phyloP scores from a whole-genome alignment of 148 eudicot genomes.

The Drosera capensis region DNA sequence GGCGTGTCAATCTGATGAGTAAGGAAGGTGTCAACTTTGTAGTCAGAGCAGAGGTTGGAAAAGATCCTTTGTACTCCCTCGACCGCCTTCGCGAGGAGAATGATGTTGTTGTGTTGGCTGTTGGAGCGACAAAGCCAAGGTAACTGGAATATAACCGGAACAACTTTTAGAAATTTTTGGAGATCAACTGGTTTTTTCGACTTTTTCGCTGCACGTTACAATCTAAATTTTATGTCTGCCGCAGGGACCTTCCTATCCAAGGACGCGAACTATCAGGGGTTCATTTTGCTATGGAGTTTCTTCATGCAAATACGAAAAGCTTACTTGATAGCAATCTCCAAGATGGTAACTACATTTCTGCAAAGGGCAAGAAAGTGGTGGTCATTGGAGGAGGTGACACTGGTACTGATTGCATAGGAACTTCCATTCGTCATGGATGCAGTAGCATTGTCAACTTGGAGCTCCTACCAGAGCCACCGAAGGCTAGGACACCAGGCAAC shows the following conservation, averaged over 20 bases:
- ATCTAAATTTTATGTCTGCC: no score
- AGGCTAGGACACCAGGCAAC: conserved; percentile 78
- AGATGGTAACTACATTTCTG: conserved; percentile 82
- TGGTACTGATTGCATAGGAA: conserved; percentile 97
- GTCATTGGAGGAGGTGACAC: conserved; percentile 99
- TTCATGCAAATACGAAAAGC: conserved; percentile 97
- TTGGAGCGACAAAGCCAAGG: conserved; percentile 97
- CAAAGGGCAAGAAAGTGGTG: conserved; percentile 92
- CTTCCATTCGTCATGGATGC: conserved; percentile 98
- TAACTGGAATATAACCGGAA: conserved; percentile 4
- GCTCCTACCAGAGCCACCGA: conserved; percentile 94
- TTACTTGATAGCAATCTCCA: conserved; percentile 87
- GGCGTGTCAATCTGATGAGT: conserved; percentile 83
- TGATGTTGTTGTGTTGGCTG: conserved; percentile 78
- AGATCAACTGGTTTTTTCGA: not conserved
- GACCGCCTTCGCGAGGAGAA: conserved; percentile 56
- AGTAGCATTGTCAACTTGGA: conserved; percentile 58
- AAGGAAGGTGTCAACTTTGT: conserved; percentile 86
- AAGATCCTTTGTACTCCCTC: conserved; percentile 61
- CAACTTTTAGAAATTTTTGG: not conserved
- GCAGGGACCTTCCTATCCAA: conserved; percentile 90
- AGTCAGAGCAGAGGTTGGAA: conserved; percentile 83
- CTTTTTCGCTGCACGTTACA: not conserved
- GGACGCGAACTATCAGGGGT: conserved; percentile 85
- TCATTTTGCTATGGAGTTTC: conserved; percentile 95